Base-by-base conservation (phyloP, 2,329 filamentous ascomycete species). In the Colletotrichum siamense region DNA sequence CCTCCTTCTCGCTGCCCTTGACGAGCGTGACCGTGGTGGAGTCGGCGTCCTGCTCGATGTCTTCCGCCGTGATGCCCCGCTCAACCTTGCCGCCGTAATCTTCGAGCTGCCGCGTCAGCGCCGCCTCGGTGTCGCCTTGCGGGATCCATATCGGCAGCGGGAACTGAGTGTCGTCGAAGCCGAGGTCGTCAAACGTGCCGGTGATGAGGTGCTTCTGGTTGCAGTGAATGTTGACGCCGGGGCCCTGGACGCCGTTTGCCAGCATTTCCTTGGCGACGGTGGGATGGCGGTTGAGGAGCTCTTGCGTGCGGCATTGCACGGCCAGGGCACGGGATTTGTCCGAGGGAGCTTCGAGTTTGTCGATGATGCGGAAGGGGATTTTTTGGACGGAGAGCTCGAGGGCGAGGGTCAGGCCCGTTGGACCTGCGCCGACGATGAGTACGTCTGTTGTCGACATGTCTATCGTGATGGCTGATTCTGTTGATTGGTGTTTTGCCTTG, bases 221-320 rank as follows among this genome's bases (percentile, higher is more conserved):
- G 69, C 84, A 79, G 71, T 84, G 87, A 15, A 88, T 73, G 13
- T 84, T 84, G 10, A 84, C 81, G 12, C 85, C 86, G 16, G 78
- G 77, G n/a, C 85, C 80, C 22, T 83, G 79, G 62, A 84, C 84
- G 22, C 87, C 87, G 7, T 80, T 79, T 2, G 79, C 75, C 4
- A 88, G 61, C 30, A 89, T 78, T 5, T 81, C 80, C 13, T 85
- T 81, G 9, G 84, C 80, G 36, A 87, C 61, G 49, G 32, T 78
- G 49, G 81, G 82, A 61, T 90, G 85, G 52, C 89, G 88, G 63
- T 85, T 85, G 66, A 90, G 85, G 28, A 90, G 82, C 78, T 91
- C 89, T 10, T 89, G 79, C 2, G 86, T 88, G 10, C 89, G 86
- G 15, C 88, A 83, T 72, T 91, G 89, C 7, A 91, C 80, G 12